Evolutionary conservation across 192 early-diverging fungal genomes (phyloP), one percentile per base, ranked within the genome.

Genomic region (Backusella tarrabulga): DNA sequence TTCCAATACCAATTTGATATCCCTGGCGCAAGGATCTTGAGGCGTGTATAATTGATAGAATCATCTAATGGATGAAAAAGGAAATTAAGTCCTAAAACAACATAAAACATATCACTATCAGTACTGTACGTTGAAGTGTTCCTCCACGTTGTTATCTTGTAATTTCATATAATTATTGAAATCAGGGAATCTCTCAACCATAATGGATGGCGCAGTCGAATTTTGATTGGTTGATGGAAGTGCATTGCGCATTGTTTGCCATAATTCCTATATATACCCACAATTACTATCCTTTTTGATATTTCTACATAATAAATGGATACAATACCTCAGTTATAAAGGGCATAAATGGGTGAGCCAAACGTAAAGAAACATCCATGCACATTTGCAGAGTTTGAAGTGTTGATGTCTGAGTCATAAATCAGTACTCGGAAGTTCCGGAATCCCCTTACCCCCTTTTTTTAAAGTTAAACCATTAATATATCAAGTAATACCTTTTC

Each of bases 281-380:
- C 9, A 21, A 4, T 63, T 63, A 29, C 4, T 63, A 63, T 29
- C 12, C 12, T 63, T 26, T 26, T 63, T 42, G 17, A 42, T 34
- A 17, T 52, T 50, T 50, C 46, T 50, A 19, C 5, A 50, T n/a
- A 50, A 19, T 40, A 71, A 71, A 26, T n/a, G 29, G 32, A 23
- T 12, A 23, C 8, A 35, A 54, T 82, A 95, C 97, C 90, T 99
- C 97, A 15, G 97, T 97, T 17, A 98, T 81, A 79, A 97, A 99
- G 17, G 97, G 97, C 97, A 99, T 99, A 80, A 98, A 96, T 26
- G 97, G 97, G 81, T 99, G 97, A 70, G 97, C 84, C 32, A 96
- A 85, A 32, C 93, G 89, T 68, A 99, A 79, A 0, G 93, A 93
- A 7, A 83, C 77, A 71, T 96, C 94, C 77, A 95, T 75, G 68